These are phyloP conservation scores for Cladosporium sp. DNA, from an alignment of 2,329 filamentous ascomycete species.

Conservation along the genomic window DNA sequence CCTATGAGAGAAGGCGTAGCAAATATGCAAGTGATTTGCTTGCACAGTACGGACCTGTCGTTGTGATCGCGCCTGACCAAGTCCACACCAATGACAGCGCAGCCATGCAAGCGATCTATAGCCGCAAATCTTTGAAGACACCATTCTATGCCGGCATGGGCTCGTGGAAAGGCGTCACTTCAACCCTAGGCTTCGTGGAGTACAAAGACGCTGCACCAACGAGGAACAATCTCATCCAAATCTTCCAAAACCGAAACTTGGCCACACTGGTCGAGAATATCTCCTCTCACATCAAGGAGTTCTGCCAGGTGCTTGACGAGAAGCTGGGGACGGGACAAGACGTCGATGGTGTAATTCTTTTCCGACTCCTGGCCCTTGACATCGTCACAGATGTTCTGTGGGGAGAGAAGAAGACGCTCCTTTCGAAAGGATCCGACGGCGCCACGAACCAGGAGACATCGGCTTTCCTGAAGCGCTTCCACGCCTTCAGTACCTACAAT, in stretches of 20 bases:
- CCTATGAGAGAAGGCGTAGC: constrained; percentile 19
- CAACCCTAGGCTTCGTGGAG: constrained; percentile 23
- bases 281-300: constrained; percentile 20
- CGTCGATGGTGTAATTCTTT: constrained; percentile 22
- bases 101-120: constrained; percentile 24
- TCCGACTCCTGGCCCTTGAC: constrained; percentile 23
- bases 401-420: constrained; percentile 21
- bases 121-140: constrained; percentile 21
- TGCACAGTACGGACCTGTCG: constrained; percentile 21
- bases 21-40: constrained; percentile 20
- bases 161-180: constrained; percentile 24
- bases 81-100: constrained; percentile 22
- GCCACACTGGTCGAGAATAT: constrained; percentile 22
- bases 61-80: constrained; percentile 26
- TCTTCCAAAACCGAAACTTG: constrained; percentile 15
- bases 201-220: constrained; percentile 22
- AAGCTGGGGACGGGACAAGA: constrained; percentile 15
- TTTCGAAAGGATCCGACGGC: background rate
- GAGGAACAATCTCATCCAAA: constrained; percentile 22
- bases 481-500: constrained; percentile 24
- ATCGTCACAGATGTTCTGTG: constrained; percentile 25
- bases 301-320: constrained; percentile 17
- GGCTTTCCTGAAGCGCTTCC: constrained; percentile 22
- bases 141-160: constrained; percentile 24
- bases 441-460: constrained; percentile 8